Conservation (phyloP, 2,329 filamentous ascomycete species). For the Nothophaeocryptopus gaeumannii region DNA sequence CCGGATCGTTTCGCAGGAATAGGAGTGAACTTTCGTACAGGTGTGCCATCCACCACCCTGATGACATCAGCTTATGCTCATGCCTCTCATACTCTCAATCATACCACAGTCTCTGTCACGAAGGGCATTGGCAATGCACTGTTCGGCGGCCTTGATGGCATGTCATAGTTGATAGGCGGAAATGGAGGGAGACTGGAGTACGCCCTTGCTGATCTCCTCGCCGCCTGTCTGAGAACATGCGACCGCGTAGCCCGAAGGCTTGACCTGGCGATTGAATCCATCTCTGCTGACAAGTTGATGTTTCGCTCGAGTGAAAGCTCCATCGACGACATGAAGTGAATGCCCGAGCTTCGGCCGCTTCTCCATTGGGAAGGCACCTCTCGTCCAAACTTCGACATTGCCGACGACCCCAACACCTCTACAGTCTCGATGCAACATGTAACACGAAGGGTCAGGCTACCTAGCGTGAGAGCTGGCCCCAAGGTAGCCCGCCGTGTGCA, state of each 20-base stretch:
- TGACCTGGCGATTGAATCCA: conserved; percentile 28
- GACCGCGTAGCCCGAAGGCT: conserved; percentile 26
- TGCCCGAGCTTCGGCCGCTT: too few relatives aligned
- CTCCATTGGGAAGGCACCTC: too few relatives aligned
- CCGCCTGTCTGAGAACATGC: conserved; percentile 16
- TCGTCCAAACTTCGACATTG: too few relatives aligned
- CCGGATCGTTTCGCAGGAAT: not conserved
- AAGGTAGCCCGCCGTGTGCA: not conserved
- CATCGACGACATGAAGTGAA: too few relatives aligned
- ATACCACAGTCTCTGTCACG: conserved; percentile 50
- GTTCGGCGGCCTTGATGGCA: conserved; percentile 7
- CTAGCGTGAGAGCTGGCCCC: too few relatives aligned
- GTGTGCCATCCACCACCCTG: conserved; percentile 53
- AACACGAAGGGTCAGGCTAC: conserved; percentile 5
- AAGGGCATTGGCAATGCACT: conserved; percentile 42
- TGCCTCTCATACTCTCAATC: conserved; percentile 13
- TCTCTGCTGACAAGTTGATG: not conserved
- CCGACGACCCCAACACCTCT: too few relatives aligned
- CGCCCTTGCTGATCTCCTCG: conserved; percentile 10
- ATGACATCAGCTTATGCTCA: conserved; percentile 32
- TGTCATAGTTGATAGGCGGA: conserved; percentile 4
- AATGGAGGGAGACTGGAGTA: conserved; percentile 24
- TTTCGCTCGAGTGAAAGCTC: too few relatives aligned
- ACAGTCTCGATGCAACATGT: conserved; percentile 17
- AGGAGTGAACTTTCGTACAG: conserved; percentile 29